These are phyloP conservation scores for Amauroascus verrucosus DNA, from an alignment of 2,329 filamentous ascomycete species.

Conservation along the genomic window DNA sequence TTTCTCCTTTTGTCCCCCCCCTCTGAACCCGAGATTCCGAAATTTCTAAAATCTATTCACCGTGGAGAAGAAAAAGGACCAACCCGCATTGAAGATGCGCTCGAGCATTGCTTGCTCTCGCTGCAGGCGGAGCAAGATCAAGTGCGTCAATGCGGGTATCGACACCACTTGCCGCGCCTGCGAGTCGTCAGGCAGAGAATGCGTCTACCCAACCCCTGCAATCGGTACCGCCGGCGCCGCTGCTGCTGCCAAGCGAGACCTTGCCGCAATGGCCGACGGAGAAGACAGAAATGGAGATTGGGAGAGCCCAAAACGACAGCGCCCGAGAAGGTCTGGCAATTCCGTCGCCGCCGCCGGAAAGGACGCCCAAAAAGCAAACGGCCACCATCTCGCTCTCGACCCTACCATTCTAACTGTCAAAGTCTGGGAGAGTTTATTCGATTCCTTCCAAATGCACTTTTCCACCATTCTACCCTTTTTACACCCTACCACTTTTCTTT, in stretches of 20 bases:
- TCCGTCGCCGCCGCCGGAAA: conserved; percentile 22
- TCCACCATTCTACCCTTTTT: conserved; percentile 49
- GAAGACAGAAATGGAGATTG: conserved; percentile 22
- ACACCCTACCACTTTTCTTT: conserved; percentile 45
- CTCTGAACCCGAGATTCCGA: no score
- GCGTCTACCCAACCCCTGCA: conserved; percentile 52
- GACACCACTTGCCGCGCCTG: conserved; percentile 65
- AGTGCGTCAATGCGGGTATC: conserved; percentile 70
- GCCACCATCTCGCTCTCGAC: conserved; percentile 38
- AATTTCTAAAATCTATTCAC: conserved; percentile 13
- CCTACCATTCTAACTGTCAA: conserved; percentile 42
- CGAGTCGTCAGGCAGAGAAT: conserved; percentile 59
- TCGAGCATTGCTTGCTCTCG: conserved; percentile 69
- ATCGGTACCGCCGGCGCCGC: conserved; percentile 28
- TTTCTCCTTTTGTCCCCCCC: no score
- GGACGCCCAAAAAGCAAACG: conserved; percentile 14
- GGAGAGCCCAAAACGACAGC: conserved; percentile 35
- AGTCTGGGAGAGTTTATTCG: conserved; percentile 49
- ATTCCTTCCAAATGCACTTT: conserved; percentile 50
- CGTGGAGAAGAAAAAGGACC: conserved; percentile 19
- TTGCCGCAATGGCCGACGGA: conserved; percentile 25
- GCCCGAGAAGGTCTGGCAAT: conserved; percentile 29
- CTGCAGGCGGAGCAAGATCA: conserved; percentile 73
- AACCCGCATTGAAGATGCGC: conserved; percentile 47
- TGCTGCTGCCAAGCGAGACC: conserved; percentile 26